Conservation (phyloP, 192 early-diverging fungal species). For the Coemansia sp. region DNA sequence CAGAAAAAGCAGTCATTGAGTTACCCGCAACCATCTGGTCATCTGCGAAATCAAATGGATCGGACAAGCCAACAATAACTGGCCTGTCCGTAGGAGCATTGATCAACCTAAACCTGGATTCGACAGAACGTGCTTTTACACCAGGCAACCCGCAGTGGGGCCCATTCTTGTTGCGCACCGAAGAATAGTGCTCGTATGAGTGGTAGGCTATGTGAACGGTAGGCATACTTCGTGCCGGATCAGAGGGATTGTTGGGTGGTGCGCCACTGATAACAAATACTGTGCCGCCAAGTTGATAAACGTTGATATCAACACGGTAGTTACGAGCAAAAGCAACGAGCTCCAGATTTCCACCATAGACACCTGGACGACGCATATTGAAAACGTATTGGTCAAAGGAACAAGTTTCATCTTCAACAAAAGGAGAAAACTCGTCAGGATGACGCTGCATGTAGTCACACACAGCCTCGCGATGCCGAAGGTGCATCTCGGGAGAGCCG, state of each 20-base stretch:
- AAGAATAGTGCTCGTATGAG: conserved; percentile 76
- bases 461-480: conserved; percentile 54
- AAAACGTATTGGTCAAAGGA: conserved; percentile 59
- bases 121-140: conserved; percentile 49
- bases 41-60: neutral
- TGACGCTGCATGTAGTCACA: conserved; percentile 65
- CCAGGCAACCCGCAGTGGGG: conserved; percentile 63
- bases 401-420: conserved; percentile 61
- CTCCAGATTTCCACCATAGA: conserved; percentile 74
- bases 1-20: neutral
- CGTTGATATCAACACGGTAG: conserved; percentile 62
- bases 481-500: conserved; percentile 60
- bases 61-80: neutral
- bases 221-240: conserved; percentile 41
- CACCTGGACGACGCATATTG: conserved; percentile 61
- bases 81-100: conserved; percentile 4
- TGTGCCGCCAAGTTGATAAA: conserved; percentile 66
- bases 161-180: conserved; percentile 65
- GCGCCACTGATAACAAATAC: conserved; percentile 69
- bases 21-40: neutral
- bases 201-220: conserved; percentile 72
- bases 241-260: conserved; percentile 45
- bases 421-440: conserved; percentile 59
- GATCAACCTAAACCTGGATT: conserved; percentile 1
- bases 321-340: conserved; percentile 68